Evolutionary conservation across 75 land plant genomes (phyloP).

Genomic region (Azolla pinnata): DNA sequence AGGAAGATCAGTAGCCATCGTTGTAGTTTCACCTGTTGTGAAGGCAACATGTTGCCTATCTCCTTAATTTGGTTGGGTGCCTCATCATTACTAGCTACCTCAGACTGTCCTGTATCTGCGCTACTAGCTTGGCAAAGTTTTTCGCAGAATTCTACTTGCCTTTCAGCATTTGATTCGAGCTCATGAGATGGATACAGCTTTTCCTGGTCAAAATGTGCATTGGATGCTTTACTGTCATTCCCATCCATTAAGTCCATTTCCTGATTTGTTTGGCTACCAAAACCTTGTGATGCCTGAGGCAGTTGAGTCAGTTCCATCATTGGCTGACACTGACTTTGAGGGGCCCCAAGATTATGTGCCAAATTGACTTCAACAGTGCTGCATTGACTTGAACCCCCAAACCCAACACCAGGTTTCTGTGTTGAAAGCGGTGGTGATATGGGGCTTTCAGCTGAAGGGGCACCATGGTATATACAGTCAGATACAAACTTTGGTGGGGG

Average conservation of each 20-base stretch:
- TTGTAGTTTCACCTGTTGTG: conserved; percentile 44
- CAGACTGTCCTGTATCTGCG: conserved; percentile 8
- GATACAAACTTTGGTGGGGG: too few relatives aligned
- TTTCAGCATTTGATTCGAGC: not conserved
- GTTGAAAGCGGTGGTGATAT: too few relatives aligned
- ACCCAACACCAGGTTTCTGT: too few relatives aligned
- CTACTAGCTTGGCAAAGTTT: conserved; percentile 1
- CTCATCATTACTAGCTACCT: conserved; percentile 1
- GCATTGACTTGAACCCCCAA: too few relatives aligned
- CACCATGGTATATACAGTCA: too few relatives aligned
- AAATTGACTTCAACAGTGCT: too few relatives aligned
- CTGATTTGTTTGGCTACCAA: not conserved
- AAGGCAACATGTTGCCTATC: conserved; percentile 4
- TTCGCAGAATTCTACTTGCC: not conserved
- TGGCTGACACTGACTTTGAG: not conserved
- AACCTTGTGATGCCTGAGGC: not conserved
- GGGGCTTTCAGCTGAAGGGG: too few relatives aligned
- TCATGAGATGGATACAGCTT: not conserved
- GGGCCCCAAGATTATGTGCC: too few relatives aligned
- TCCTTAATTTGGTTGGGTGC: not conserved
- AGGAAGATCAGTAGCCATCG: conserved; percentile 63
- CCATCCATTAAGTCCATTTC: too few relatives aligned
- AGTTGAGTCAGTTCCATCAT: not conserved
- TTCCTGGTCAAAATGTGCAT: not conserved
- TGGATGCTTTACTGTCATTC: too few relatives aligned